phyloP scores from a whole-genome alignment of 139 green algal genomes.

The Closterium sp. region DNA sequence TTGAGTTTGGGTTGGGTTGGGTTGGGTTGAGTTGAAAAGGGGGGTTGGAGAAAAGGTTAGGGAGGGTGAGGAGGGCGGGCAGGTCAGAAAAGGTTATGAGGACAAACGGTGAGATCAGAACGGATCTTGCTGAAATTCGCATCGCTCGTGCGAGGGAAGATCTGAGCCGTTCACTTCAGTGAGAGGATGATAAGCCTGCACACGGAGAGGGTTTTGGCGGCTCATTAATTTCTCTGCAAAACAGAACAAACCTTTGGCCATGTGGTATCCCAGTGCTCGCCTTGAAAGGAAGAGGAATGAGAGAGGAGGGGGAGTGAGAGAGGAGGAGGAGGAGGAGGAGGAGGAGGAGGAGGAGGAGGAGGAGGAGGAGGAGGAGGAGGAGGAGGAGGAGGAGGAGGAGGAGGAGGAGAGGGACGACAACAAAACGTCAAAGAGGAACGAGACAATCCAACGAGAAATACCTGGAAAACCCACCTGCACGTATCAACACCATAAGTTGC shows the following conservation, averaged over 20 bases:
- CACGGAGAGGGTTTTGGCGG: background rate
- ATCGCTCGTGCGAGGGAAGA: background rate
- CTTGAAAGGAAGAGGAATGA: background rate
- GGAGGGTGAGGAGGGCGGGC: background rate
- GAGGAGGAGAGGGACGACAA: conserved; percentile 6
- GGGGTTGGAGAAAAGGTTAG: background rate
- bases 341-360: conserved; percentile 19
- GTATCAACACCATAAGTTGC: no score
- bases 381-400: conserved; percentile 15
- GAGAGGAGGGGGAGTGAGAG: conserved; percentile 5
- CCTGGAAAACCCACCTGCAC: background rate
- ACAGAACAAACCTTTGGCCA: background rate
- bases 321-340: background rate
- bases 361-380: conserved; percentile 9
- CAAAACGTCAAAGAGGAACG: background rate
- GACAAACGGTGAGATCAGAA: background rate
- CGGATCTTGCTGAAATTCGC: background rate
- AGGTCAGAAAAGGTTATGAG: background rate
- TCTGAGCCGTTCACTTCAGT: background rate
- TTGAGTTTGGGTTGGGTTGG: no score
- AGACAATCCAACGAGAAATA: background rate
- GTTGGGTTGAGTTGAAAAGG: background rate
- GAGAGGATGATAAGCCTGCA: background rate
- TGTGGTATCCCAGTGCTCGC: no score
- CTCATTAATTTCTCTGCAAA: background rate